A percentile compares a stretch with the other conserved stretches of the same genome.
These are phyloP conservation scores for Diaporthe sp. DNA, from an alignment of 2,329 filamentous ascomycete species.

Conservation along the genomic window DNA sequence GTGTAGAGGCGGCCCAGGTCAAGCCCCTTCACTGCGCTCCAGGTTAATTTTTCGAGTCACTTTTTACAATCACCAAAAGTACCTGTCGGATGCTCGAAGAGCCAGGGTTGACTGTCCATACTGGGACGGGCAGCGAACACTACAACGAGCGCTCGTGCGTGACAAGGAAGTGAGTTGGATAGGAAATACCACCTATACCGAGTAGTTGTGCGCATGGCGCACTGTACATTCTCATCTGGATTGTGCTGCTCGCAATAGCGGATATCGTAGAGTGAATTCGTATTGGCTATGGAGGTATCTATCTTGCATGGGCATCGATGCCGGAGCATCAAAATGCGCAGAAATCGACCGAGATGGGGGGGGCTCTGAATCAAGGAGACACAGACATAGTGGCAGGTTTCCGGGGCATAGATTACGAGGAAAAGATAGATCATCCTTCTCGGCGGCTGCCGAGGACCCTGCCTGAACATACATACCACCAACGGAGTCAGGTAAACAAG, in stretches of 20 bases:
- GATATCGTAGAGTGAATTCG: background rate
- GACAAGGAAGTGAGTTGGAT: background rate
- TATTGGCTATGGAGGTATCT: constrained; percentile 10
- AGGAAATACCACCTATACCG: background rate
- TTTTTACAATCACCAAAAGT: background rate
- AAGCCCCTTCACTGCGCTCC: too few relatives aligned
- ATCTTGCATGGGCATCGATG: background rate
- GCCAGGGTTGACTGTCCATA: background rate
- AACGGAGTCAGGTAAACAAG: background rate
- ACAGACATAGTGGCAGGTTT: background rate
- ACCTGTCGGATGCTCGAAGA: background rate
- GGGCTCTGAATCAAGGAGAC: background rate
- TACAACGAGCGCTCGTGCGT: too few relatives aligned
- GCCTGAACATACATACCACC: background rate
- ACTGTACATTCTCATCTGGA: background rate
- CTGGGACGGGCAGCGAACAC: background rate
- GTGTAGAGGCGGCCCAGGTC: too few relatives aligned
- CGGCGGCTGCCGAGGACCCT: background rate
- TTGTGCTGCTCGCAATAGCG: background rate
- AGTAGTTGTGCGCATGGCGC: background rate
- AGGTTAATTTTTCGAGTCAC: too few relatives aligned
- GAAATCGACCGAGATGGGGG: background rate
- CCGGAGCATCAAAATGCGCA: background rate
- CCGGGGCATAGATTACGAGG: background rate
- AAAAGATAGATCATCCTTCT: background rate